These are phyloP conservation scores for Solanum megistacrolobum DNA, from an alignment of 257 asterid genomes.

Conservation along the genomic window DNA sequence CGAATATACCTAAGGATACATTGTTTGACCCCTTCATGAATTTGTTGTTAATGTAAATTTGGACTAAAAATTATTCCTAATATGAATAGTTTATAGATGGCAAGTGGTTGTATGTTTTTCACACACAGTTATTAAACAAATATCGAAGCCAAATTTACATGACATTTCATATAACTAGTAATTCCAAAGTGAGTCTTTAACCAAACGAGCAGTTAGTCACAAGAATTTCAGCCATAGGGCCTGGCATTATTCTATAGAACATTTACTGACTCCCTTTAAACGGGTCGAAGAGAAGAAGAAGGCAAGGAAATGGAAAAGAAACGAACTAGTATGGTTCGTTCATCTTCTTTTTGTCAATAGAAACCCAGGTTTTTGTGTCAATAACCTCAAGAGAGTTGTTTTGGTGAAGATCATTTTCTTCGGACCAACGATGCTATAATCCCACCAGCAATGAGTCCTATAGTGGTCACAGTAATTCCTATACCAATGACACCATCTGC, in stretches of 20 bases:
- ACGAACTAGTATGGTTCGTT: neutral
- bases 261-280: neutral
- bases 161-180: neutral
- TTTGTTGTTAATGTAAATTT: neutral
- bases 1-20: neutral
- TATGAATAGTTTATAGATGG: neutral
- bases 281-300: neutral
- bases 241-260: neutral
- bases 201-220: neutral
- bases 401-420: slow-evolving; percentile 10
- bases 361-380: neutral
- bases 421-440: slow-evolving; percentile 59
- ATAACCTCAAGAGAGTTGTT: neutral
- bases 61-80: neutral
- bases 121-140: neutral
- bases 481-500: slow-evolving; percentile 79
- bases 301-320: neutral
- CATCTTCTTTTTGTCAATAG: neutral
- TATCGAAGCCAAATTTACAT: neutral
- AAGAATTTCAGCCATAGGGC: neutral
- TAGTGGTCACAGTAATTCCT: slow-evolving; percentile 56
- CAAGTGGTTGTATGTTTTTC: neutral
- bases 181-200: neutral
- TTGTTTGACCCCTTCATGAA: neutral
- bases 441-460: slow-evolving; percentile 56